Conservation (phyloP, 208 protist species). For the Trypanosoma caninum region DNA sequence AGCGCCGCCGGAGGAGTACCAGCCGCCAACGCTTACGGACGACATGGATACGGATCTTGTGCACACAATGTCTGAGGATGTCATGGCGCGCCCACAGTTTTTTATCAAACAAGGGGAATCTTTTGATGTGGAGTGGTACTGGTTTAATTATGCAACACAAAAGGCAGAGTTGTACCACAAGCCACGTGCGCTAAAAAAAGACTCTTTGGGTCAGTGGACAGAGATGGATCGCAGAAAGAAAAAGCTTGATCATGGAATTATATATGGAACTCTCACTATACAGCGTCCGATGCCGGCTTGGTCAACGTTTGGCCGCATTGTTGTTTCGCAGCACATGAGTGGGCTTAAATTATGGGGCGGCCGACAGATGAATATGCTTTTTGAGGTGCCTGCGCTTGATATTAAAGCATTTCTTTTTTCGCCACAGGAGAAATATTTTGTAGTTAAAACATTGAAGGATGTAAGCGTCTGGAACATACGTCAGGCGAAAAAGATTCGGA, state of each 20-base stretch:
- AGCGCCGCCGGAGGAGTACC: slow-evolving; percentile 58
- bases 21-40: slow-evolving; percentile 46
- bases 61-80: slow-evolving; percentile 83
- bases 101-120: slow-evolving; percentile 69
- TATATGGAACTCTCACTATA: slow-evolving; percentile 61
- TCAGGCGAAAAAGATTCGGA: slow-evolving; percentile 78
- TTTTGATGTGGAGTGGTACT: slow-evolving; percentile 83
- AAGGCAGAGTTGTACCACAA: slow-evolving; percentile 72
- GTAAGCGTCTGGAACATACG: slow-evolving; percentile 79
- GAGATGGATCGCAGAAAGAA: slow-evolving; percentile 75
- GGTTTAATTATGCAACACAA: slow-evolving; percentile 80
- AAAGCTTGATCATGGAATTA: slow-evolving; percentile 51
- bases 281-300: slow-evolving; percentile 74
- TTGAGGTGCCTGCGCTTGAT: slow-evolving; percentile 66
- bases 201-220: slow-evolving; percentile 69
- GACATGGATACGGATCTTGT: slow-evolving; percentile 55
- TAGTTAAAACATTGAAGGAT: slow-evolving; percentile 78
- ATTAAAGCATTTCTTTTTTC: slow-evolving; percentile 85
- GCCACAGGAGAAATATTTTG: slow-evolving; percentile 85
- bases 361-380: slow-evolving; percentile 75
- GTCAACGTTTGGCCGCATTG: slow-evolving; percentile 83
- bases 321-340: slow-evolving; percentile 73
- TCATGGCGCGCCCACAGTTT: slow-evolving; percentile 79
- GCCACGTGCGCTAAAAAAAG: slow-evolving; percentile 58
- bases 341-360: slow-evolving; percentile 85